Evolutionary conservation across 1,284 basidiomycete species (phyloP), one percentile per base, ranked within the genome.

Genomic region (Rhodotorula glutinis): DNA sequence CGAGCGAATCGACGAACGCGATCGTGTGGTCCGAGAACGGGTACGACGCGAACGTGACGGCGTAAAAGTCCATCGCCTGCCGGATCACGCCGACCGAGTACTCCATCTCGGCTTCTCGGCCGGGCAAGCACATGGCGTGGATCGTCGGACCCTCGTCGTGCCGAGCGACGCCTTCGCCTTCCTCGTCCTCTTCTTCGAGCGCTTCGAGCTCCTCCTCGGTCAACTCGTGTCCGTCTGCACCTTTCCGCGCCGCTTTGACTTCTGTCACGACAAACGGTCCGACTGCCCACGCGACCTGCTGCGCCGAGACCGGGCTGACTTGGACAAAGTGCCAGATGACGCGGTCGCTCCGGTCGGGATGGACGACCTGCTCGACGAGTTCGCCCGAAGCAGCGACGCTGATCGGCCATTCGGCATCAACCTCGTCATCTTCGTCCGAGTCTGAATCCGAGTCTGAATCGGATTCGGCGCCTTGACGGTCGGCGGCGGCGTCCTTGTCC

Each of bases 321-420:
- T 97, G 94, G 8, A 90, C 86, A 79, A 92, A 98, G 67, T 95
- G 84, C 79, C 95, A 98, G 68, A 98, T 93, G 63, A 89, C 90
- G 81, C 98, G 98, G 80, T 88, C 87, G 8, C 92, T 91, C 77
- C 91, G 92, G 79, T 91, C 88, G 0, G 96, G 96, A 79, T 99
- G 96, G 11, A 90, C 87, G 63, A 96, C 86, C 90, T 95, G 92
- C 80, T 97, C 92, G 68, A 91, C 85, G 44, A 97, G 82, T 74
- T 98, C 95, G 19, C 95, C 96, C 75, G 92, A 96, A 73, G 92
- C 93, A 38, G 95, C 85, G 0, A 96, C 95, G 43, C 92, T 83
- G 7, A 92, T 89, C 2, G 91, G 90, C 74, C 82, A 84, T 33
- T 86, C 83, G 57, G 70, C 75, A 30, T 86, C 84, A n/a, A 81